Conservation (phyloP, 208 protist genomes). For the Entamoeba invadens region DNA sequence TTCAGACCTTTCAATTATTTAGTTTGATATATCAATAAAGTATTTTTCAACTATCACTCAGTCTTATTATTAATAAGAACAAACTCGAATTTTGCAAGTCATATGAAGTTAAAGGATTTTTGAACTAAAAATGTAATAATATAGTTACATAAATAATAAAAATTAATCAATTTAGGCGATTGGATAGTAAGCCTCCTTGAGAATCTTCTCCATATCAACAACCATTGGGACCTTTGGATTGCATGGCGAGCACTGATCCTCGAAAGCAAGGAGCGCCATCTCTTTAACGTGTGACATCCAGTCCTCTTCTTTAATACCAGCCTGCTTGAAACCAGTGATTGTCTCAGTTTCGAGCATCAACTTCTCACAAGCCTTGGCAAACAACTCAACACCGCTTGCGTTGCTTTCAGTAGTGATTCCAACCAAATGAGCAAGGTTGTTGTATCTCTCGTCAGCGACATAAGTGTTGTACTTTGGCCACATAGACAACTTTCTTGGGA, state of each 20-base stretch:
- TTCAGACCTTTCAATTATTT: no score
- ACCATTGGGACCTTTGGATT: not conserved
- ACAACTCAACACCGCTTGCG: not conserved
- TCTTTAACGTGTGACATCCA: no score
- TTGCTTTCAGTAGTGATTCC: not conserved
- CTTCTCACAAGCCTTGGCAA: not conserved
- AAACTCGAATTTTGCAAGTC: no score
- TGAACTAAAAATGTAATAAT: no score
- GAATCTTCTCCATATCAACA: not conserved
- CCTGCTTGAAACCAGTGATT: not conserved
- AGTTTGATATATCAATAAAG: no score
- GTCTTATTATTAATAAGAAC: no score
- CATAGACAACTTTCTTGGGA: not conserved
- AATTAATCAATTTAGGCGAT: not conserved
- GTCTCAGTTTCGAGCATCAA: not conserved
- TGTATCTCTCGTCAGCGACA: not conserved
- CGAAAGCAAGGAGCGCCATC: not conserved
- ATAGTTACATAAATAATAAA: no score
- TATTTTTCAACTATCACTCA: no score
- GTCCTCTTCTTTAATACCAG: not conserved
- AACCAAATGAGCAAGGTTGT: not conserved
- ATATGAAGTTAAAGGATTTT: no score
- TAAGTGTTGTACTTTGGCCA: not conserved
- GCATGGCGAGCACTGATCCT: no score
- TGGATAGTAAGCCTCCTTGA: not conserved